Evolutionary conservation across 768 basidiomycete species (phyloP).

Genomic region (Lyophyllum decastes): DNA sequence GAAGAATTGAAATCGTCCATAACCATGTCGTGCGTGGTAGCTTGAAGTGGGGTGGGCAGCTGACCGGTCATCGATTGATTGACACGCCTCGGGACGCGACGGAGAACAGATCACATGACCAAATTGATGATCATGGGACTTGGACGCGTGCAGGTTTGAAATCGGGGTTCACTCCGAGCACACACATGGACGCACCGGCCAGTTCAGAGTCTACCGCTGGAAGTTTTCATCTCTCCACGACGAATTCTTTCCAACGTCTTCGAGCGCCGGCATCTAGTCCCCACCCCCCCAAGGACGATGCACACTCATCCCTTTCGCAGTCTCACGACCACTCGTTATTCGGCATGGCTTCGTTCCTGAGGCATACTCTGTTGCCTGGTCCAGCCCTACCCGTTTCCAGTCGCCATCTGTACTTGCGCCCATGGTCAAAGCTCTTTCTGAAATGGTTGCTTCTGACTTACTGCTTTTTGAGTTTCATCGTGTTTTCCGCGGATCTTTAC

Average conservation of each 20-base stretch:
- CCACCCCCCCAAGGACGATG: slow-evolving; percentile 8
- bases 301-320: neutral
- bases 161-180: too few relatives aligned
- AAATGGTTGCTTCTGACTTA: slow-evolving; percentile 38
- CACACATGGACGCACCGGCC: slow-evolving; percentile 19
- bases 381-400: slow-evolving; percentile 8
- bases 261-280: slow-evolving; percentile 23
- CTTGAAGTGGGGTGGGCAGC: neutral
- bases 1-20: neutral
- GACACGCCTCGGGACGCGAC: neutral
- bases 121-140: neutral
- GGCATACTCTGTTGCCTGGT: slow-evolving; percentile 13
- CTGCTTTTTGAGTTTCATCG: slow-evolving; percentile 39
- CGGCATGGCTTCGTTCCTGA: slow-evolving; percentile 11
- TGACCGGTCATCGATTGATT: neutral
- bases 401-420: slow-evolving; percentile 23
- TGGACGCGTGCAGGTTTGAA: neutral
- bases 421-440: slow-evolving; percentile 29
- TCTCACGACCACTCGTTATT: slow-evolving; percentile 13
- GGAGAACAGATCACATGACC: neutral
- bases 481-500: slow-evolving; percentile 36
- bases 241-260: slow-evolving; percentile 43
- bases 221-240: slow-evolving; percentile 45
- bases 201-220: slow-evolving; percentile 26
- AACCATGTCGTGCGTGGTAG: neutral